Evolutionary conservation across 2,329 filamentous ascomycete genomes (phyloP).

Genomic region (Fusarium sp.): DNA sequence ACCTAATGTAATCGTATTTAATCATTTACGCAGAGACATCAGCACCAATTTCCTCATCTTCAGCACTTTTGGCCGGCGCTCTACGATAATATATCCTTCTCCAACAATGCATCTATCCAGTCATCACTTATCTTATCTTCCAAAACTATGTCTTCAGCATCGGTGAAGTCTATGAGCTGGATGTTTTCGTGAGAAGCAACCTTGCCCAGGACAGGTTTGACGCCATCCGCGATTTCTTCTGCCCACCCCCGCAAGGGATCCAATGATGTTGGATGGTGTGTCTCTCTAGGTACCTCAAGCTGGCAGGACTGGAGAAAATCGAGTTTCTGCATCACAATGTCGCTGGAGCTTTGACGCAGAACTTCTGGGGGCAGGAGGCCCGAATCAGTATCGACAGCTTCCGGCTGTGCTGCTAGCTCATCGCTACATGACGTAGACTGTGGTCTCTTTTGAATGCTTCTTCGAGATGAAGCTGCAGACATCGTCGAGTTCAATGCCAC

Average conservation of each 20-base stretch:
- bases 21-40: no score
- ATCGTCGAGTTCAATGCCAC: no score
- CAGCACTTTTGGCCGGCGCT: neutral
- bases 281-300: neutral
- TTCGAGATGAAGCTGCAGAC: neutral
- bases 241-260: neutral
- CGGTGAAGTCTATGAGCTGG: neutral
- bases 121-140: neutral
- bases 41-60: neutral
- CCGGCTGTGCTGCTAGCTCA: neutral
- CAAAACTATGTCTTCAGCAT: neutral
- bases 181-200: neutral
- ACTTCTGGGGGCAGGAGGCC: neutral
- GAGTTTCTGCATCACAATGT: neutral
- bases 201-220: neutral
- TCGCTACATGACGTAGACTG: neutral
- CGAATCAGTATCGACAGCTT: neutral
- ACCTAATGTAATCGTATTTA: neutral
- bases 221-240: neutral
- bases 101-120: slow-evolving; percentile 5
- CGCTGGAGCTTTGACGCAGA: neutral
- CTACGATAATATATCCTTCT: neutral
- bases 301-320: neutral
- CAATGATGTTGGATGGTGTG: neutral
- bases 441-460: neutral